phyloP scores from a whole-genome alignment of 176 grass and related monocot genomes.

The Luzula sylvatica region DNA sequence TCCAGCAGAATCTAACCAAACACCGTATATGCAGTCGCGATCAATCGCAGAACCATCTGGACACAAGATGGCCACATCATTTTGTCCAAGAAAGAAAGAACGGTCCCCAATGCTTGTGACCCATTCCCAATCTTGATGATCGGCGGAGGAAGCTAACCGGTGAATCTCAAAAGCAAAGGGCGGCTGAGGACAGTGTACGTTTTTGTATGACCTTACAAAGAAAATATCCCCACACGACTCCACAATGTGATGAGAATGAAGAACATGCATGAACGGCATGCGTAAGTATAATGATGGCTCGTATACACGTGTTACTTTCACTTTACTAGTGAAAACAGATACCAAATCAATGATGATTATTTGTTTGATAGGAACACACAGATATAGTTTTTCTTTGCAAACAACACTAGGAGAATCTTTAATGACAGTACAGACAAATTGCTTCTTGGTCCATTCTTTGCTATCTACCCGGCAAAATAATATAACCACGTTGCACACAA shows the following conservation, averaged over 20 bases:
- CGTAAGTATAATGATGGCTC: not conserved
- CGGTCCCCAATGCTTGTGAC: conserved; percentile 6
- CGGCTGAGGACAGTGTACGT: not conserved
- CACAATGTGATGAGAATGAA: not conserved
- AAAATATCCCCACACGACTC: not conserved
- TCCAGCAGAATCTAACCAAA: no score
- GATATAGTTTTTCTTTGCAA: not conserved
- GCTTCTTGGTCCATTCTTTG: not conserved
- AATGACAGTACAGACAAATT: not conserved
- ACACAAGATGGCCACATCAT: not conserved
- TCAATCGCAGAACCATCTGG: no score
- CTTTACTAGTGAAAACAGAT: not conserved
- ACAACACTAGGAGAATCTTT: not conserved
- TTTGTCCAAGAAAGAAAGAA: not conserved
- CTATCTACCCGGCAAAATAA: not conserved
- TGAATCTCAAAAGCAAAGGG: not conserved
- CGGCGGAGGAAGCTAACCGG: not conserved
- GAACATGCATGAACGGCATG: not conserved
- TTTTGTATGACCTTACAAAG: not conserved
- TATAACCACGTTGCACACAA: no score
- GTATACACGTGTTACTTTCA: not conserved
- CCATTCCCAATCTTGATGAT: not conserved
- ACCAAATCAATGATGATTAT: not conserved
- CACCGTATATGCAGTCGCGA: no score
- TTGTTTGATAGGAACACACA: not conserved